A percentile compares a stretch with the other conserved stretches of the same genome.
Conservation (phyloP, 2,329 filamentous ascomycete genomes). For the Calonectria pauciramosa region DNA sequence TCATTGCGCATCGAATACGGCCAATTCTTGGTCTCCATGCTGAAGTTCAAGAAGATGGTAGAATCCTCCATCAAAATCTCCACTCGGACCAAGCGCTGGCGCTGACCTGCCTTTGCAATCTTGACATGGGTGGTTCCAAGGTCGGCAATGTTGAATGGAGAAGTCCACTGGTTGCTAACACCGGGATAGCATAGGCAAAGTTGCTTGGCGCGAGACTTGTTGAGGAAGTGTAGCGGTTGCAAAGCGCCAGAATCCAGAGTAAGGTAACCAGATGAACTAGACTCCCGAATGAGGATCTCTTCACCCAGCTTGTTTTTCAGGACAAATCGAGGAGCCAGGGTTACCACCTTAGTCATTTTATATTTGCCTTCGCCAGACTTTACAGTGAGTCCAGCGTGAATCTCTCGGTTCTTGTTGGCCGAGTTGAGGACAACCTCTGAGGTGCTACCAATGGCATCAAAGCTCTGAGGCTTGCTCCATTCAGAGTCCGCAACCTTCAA, state of each 20-base stretch:
- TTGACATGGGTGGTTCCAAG: conserved; percentile 94
- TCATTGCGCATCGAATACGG: conserved; percentile 99
- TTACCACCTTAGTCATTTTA: conserved; percentile 96
- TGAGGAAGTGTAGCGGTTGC: conserved; percentile 90
- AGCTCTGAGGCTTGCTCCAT: conserved; percentile 98
- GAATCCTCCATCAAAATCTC: conserved; percentile 94
- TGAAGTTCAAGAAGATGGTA: conserved; percentile 93
- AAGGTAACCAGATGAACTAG: conserved; percentile 89
- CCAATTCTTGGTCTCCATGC: conserved; percentile 94
- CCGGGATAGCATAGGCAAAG: conserved; percentile 93
- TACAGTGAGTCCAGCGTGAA: conserved; percentile 91
- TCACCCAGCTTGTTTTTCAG: conserved; percentile 94
- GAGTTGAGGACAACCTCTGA: conserved; percentile 89
- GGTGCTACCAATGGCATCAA: conserved; percentile 95
- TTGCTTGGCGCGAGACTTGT: conserved; percentile 86
- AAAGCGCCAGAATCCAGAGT: conserved; percentile 83
- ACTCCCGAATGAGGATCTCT: conserved; percentile 90
- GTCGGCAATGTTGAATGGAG: conserved; percentile 97
- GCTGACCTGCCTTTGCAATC: conserved; percentile 88
- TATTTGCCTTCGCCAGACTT: conserved; percentile 96
- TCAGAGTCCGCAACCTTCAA: conserved; percentile 90
- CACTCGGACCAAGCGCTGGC: conserved; percentile 87
- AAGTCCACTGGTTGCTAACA: conserved; percentile 97
- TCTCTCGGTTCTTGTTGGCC: conserved; percentile 78
- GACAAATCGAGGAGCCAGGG: conserved; percentile 91